These are phyloP conservation scores for Kodamaea sp. DNA, from an alignment of 1,139 yeast species.

Conservation along the genomic window DNA sequence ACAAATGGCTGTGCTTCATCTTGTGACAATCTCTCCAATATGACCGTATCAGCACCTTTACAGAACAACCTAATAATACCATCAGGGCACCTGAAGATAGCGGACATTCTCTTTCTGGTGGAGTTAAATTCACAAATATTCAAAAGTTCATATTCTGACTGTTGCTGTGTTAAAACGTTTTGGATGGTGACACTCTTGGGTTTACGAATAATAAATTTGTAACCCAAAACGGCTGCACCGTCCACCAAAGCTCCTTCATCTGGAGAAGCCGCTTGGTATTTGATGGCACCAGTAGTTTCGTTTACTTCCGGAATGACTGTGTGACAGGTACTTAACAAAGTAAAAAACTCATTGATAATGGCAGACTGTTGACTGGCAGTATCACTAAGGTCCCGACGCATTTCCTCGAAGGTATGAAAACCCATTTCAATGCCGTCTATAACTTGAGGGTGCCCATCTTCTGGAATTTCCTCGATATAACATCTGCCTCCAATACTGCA, in stretches of 20 bases:
- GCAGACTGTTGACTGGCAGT: slow-evolving; percentile 52
- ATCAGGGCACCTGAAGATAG: slow-evolving; percentile 91
- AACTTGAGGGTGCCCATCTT: slow-evolving; percentile 73
- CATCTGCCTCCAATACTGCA: slow-evolving; percentile 93
- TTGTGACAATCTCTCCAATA: slow-evolving; percentile 72
- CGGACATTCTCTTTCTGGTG: slow-evolving; percentile 97
- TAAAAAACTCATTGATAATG: slow-evolving; percentile 78
- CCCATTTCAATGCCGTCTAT: slow-evolving; percentile 84
- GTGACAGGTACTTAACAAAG: slow-evolving; percentile 88
- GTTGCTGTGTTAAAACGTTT: slow-evolving; percentile 38
- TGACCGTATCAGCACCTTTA: slow-evolving; percentile 98
- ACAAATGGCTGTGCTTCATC: slow-evolving; percentile 75
- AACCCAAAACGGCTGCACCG: slow-evolving; percentile 91
- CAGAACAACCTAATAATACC: slow-evolving; percentile 86
- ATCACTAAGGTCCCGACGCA: slow-evolving; percentile 53
- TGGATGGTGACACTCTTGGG: slow-evolving; percentile 81
- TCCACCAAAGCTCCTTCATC: slow-evolving; percentile 98
- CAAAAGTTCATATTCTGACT: slow-evolving; percentile 66
- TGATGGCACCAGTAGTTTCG: slow-evolving; percentile 60
- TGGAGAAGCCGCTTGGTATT: slow-evolving; percentile 98
- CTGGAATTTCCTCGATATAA: slow-evolving; percentile 87
- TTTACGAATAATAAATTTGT: slow-evolving; percentile 77
- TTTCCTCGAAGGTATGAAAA: slow-evolving; percentile 67
- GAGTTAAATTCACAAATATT: slow-evolving; percentile 96
- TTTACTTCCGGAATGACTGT: slow-evolving; percentile 92